Conservation (phyloP, 208 protist genomes). For the Crithidia fasciculata region DNA sequence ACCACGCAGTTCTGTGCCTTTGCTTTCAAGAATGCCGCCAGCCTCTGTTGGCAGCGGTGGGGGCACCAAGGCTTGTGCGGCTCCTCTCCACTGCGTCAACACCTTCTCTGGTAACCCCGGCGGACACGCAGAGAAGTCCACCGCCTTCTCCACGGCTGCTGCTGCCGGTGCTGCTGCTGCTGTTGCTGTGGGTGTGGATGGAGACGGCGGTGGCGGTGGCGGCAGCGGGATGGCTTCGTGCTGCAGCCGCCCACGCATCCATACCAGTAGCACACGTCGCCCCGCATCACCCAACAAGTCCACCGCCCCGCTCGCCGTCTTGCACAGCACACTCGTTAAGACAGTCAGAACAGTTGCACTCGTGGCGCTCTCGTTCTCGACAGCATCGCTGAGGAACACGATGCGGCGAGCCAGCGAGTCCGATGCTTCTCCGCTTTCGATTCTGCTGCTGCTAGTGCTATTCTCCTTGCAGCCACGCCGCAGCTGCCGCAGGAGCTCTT, state of each 20-base stretch:
- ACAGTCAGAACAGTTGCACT: conserved; percentile 29
- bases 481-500: conserved; percentile 39
- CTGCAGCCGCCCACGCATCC: conserved; percentile 34
- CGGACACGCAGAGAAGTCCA: neutral
- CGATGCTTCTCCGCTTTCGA: neutral
- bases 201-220: neutral
- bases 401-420: conserved; percentile 22
- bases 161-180: too few relatives aligned
- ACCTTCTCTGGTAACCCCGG: conserved; percentile 9
- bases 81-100: conserved; percentile 8
- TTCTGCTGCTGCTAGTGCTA: neutral
- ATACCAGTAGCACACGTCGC: conserved; percentile 25
- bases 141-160: too few relatives aligned
- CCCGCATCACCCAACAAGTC: conserved; percentile 27
- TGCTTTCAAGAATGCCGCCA: neutral
- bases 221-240: conserved; percentile 18
- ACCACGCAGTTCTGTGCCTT: neutral
- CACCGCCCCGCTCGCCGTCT: conserved; percentile 30
- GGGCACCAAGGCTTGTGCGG: conserved; percentile 2
- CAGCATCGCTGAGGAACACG: conserved; percentile 17
- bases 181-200: too few relatives aligned
- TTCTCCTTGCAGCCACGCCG: neutral
- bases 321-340: conserved; percentile 31
- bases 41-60: neutral
- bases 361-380: conserved; percentile 33